phyloP scores from a whole-genome alignment of 352 stramenopile species.

The Phytophthora ohioensis region DNA sequence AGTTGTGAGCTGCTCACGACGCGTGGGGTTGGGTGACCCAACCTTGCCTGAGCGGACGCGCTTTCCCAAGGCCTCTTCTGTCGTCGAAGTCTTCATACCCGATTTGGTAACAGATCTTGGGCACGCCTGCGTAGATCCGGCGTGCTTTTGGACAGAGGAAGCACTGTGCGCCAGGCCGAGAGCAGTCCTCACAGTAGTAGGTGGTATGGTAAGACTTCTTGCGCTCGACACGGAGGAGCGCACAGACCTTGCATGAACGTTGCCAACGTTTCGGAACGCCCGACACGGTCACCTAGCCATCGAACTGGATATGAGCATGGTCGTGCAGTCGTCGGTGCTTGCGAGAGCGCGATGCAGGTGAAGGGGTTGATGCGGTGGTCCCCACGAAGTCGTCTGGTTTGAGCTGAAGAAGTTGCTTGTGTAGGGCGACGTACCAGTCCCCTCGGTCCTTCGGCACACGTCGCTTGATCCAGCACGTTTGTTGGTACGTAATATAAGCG shows the following conservation, averaged over 20 bases:
- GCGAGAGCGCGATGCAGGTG: too few relatives aligned
- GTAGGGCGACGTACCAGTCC: not conserved
- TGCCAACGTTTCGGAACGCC: not conserved
- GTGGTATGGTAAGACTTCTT: conserved; percentile 3
- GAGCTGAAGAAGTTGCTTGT: conserved; percentile 1
- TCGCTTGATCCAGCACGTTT: not conserved
- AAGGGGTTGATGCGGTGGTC: not conserved
- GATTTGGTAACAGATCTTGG: too few relatives aligned
- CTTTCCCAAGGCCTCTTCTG: too few relatives aligned
- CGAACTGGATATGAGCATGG: too few relatives aligned
- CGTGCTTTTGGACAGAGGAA: not conserved
- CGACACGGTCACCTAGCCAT: too few relatives aligned
- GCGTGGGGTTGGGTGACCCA: too few relatives aligned
- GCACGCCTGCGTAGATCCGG: too few relatives aligned
- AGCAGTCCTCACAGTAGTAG: conserved; percentile 1
- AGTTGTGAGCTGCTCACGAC: too few relatives aligned
- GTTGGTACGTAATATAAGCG: conserved; percentile 4
- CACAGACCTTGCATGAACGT: not conserved
- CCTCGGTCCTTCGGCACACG: not conserved
- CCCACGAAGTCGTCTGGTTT: not conserved
- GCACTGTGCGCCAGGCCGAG: not conserved
- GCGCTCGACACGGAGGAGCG: not conserved
- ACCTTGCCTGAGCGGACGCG: too few relatives aligned
- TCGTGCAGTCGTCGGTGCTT: too few relatives aligned
- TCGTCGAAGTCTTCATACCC: too few relatives aligned